A percentile compares a stretch with the other conserved stretches of the same genome.
Conservation (phyloP, 1,284 basidiomycete species). For the Tremellales sp. region DNA sequence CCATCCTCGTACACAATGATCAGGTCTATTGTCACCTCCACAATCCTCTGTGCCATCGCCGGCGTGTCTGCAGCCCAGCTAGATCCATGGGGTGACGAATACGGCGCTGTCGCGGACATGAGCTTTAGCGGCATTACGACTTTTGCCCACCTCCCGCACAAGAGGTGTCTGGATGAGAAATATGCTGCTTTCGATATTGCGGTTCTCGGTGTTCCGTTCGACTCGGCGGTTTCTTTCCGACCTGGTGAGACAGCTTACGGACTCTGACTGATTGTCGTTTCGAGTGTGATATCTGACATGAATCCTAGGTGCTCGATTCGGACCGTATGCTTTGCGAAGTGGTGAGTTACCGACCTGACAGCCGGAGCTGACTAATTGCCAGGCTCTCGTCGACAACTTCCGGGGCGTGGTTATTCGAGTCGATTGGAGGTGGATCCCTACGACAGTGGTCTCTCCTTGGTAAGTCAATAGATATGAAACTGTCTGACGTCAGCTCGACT, state of each 20-base stretch:
- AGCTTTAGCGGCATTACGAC: conserved; percentile 43
- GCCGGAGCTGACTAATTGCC: not conserved
- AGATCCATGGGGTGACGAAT: conserved; percentile 31
- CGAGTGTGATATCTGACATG: not conserved
- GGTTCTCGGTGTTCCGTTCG: conserved; percentile 45
- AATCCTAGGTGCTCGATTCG: conserved; percentile 42
- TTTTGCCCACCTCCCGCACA: conserved; percentile 45
- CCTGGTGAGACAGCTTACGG: conserved; percentile 26
- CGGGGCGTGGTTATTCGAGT: conserved; percentile 31
- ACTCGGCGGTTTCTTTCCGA: conserved; percentile 38
- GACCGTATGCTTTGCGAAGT: conserved; percentile 43
- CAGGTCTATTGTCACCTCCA: too few relatives aligned
- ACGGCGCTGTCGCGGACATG: conserved; percentile 37
- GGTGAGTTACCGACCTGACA: conserved; percentile 17
- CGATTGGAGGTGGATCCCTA: conserved; percentile 34
- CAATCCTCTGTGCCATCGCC: too few relatives aligned
- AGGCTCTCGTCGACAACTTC: conserved; percentile 33
- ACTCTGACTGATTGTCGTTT: not conserved
- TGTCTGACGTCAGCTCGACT: conserved; percentile 39
- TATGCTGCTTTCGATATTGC: conserved; percentile 49
- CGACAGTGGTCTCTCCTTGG: conserved; percentile 23
- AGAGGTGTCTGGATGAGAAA: conserved; percentile 37
- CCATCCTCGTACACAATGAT: too few relatives aligned
- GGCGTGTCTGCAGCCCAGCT: conserved; percentile 4
- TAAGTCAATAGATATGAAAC: conserved; percentile 10